Conservation (phyloP, 2,329 filamentous ascomycete genomes). For the Alternaria gaisen region DNA sequence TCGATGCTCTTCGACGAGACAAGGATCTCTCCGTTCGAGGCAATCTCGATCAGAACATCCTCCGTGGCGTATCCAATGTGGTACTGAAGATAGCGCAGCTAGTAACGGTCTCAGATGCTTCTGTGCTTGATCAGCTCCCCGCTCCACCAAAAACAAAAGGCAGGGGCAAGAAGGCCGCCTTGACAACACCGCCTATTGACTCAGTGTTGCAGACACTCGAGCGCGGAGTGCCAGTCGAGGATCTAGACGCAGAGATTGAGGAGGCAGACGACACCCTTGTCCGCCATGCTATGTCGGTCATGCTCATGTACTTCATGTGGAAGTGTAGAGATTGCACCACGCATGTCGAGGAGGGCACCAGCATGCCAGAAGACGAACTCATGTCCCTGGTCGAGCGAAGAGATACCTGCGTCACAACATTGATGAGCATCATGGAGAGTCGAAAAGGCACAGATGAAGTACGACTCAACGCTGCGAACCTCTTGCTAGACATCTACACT, state of each 20-base stretch:
- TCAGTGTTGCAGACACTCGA: conserved; percentile 76
- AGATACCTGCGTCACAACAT: conserved; percentile 60
- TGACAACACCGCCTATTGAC: conserved; percentile 64
- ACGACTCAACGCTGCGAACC: conserved; percentile 76
- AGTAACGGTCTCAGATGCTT: conserved; percentile 77
- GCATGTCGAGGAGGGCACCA: conserved; percentile 47
- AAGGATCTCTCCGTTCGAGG: conserved; percentile 77
- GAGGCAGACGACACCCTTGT: conserved; percentile 82
- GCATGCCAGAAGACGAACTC: conserved; percentile 67
- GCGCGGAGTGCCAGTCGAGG: conserved; percentile 72
- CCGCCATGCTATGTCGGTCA: conserved; percentile 75
- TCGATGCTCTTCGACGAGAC: conserved; percentile 74
- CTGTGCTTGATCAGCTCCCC: conserved; percentile 71
- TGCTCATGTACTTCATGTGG: conserved; percentile 96
- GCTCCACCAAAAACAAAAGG: conserved; percentile 54
- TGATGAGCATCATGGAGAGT: conserved; percentile 60
- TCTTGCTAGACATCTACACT: conserved; percentile 82
- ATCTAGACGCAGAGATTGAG: conserved; percentile 74
- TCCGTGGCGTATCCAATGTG: conserved; percentile 76
- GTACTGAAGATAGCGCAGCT: conserved; percentile 83
- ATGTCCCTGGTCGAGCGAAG: conserved; percentile 63
- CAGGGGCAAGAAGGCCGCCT: conserved; percentile 37
- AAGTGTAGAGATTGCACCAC: conserved; percentile 68
- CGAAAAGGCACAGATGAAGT: conserved; percentile 77
- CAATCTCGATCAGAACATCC: conserved; percentile 69